phyloP scores from a whole-genome alignment of 129 eudicot species.

The Ambrosia trifida region DNA sequence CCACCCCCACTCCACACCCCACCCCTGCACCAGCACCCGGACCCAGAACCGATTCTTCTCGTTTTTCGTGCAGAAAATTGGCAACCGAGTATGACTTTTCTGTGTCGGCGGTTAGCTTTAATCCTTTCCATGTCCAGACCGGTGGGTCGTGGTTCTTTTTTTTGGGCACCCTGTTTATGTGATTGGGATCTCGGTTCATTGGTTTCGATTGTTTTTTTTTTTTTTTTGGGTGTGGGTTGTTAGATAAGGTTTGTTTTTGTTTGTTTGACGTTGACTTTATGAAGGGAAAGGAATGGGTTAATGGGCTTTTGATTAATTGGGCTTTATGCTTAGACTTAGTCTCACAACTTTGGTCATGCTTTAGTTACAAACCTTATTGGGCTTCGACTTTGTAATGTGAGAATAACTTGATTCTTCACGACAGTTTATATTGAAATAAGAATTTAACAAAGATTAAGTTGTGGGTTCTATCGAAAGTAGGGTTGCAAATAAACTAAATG shows the following conservation, averaged over 20 bases:
- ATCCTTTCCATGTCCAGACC: constrained; percentile 52
- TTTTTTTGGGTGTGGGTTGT: not conserved
- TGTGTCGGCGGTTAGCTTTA: constrained; percentile 36
- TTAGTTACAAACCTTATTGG: no score
- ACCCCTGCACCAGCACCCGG: constrained; percentile 75
- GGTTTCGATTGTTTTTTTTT: not conserved
- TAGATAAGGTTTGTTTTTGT: constrained; percentile 16
- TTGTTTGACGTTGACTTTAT: not conserved
- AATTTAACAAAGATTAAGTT: no score
- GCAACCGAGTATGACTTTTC: constrained; percentile 37
- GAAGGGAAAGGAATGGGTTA: not conserved
- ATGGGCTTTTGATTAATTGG: not conserved
- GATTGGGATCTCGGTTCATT: constrained; percentile 17
- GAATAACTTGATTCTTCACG: no score
- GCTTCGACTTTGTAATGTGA: no score
- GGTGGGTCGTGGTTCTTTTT: constrained; percentile 33
- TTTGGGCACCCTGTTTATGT: constrained; percentile 32
- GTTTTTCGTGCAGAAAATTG: constrained; percentile 43
- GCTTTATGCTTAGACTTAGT: not conserved
- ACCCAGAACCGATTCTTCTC: constrained; percentile 53
- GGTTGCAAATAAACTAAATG: no score
- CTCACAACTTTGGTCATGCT: no score
- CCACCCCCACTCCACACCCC: constrained; percentile 78
- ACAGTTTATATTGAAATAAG: no score
- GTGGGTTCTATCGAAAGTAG: no score